phyloP scores from a whole-genome alignment of 176 grass and related monocot genomes.

The Lolium rigidum region DNA sequence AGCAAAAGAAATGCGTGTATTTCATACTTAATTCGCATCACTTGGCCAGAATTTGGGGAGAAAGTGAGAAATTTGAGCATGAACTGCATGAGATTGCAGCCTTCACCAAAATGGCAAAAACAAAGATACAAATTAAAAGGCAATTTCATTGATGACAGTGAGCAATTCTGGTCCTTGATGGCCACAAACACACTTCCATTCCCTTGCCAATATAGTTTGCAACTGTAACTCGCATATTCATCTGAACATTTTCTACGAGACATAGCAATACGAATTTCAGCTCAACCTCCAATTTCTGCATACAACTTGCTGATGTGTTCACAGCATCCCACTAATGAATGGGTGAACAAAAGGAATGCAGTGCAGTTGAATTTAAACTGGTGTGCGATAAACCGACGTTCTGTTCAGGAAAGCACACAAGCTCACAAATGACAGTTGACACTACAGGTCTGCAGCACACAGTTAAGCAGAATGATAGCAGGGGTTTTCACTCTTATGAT shows the following conservation, averaged over 20 bases:
- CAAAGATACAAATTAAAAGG: background rate
- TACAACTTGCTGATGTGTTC: background rate
- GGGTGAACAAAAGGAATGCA: background rate
- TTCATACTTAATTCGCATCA: too few species aligned
- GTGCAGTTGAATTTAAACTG: background rate
- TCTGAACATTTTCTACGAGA: background rate
- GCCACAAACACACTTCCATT: background rate
- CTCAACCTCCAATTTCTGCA: conserved; percentile 2
- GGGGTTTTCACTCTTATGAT: too few species aligned
- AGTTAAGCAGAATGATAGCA: too few species aligned
- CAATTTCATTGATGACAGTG: too few species aligned
- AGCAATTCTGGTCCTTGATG: background rate
- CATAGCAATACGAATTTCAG: background rate
- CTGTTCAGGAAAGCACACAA: conserved; percentile 20
- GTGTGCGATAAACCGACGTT: background rate
- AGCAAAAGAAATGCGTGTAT: background rate
- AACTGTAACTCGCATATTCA: background rate
- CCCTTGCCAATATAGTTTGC: background rate
- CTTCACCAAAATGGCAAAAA: too few species aligned
- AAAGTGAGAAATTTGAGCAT: too few species aligned
- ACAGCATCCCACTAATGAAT: conserved; percentile 6
- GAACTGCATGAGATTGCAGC: too few species aligned
- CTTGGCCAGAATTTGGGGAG: too few species aligned
- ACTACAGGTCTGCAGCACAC: background rate
- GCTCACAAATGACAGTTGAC: conserved; percentile 21